Percentiles rank a stretch among this genome's conserved stretches.
Conservation (phyloP, 1,284 basidiomycete genomes). For the Quambalaria eucalypti region DNA sequence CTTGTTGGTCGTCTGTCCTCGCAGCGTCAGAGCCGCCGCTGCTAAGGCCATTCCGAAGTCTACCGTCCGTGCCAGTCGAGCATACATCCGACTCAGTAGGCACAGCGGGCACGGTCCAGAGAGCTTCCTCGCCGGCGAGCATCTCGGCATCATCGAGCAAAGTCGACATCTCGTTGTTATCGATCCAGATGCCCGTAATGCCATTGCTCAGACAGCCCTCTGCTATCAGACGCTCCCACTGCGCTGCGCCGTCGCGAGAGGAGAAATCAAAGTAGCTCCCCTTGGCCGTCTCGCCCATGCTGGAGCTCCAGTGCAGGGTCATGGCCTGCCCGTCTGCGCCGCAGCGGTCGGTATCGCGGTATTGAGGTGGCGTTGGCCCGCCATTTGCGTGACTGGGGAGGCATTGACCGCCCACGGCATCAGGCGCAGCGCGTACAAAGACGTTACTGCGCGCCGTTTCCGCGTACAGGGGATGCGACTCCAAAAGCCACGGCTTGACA, state of each 20-base stretch:
- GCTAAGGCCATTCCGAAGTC: not conserved
- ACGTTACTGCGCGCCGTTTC: slow-evolving; percentile 2
- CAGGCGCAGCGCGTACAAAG: slow-evolving; percentile 12
- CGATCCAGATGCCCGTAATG: slow-evolving; percentile 23
- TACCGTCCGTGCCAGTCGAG: no score
- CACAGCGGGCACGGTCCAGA: slow-evolving; percentile 10
- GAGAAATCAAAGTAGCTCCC: slow-evolving; percentile 14
- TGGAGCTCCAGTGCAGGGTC: slow-evolving; percentile 8
- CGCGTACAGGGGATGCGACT: slow-evolving; percentile 10
- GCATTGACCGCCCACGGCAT: slow-evolving; percentile 3
- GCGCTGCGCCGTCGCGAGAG: not conserved
- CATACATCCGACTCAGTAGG: no score
- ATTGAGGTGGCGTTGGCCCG: not conserved
- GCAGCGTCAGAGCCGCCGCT: not conserved
- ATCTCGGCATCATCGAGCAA: slow-evolving; percentile 17
- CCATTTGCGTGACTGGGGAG: not conserved
- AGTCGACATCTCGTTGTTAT: slow-evolving; percentile 24
- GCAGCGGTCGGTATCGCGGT: slow-evolving; percentile 6
- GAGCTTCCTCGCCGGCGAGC: slow-evolving; percentile 8
- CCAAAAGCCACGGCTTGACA: slow-evolving; percentile 20
- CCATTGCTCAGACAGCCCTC: slow-evolving; percentile 9
- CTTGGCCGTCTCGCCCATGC: slow-evolving; percentile 11
- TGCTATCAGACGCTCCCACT: slow-evolving; percentile 11
- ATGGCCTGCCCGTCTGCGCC: slow-evolving; percentile 3
- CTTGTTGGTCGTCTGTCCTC: no score